These are phyloP conservation scores for Wilcoxina mikolae DNA, from an alignment of 495 filamentous ascomycete species.

Conservation along the genomic window DNA sequence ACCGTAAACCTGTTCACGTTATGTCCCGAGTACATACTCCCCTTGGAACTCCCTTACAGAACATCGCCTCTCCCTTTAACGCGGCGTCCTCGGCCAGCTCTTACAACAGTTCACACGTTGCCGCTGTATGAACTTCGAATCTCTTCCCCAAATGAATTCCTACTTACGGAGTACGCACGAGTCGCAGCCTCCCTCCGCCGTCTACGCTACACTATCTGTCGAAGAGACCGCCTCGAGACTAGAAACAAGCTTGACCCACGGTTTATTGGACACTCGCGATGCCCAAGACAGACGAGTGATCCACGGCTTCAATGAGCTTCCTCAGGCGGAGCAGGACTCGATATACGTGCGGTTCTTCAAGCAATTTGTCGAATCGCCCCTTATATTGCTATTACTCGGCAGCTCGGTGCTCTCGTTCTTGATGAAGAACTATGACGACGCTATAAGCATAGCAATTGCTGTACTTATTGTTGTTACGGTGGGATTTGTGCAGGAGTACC, in stretches of 20 bases:
- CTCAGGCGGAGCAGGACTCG: constrained; percentile 83
- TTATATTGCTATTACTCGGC: constrained; percentile 71
- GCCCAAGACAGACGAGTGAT: constrained; percentile 61
- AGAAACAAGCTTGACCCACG: constrained; percentile 66
- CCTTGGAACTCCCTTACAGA: constrained; percentile 21
- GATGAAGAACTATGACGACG: constrained; percentile 93
- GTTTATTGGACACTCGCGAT: constrained; percentile 58
- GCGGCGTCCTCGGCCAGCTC: constrained; percentile 15
- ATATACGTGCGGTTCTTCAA: constrained; percentile 88
- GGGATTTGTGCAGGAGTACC: constrained; percentile 92
- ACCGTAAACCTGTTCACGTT: neutral
- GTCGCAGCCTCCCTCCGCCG: constrained; percentile 32
- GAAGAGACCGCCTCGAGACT: constrained; percentile 65
- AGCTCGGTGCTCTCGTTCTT: constrained; percentile 82
- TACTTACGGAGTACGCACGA: neutral
- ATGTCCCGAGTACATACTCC: constrained; percentile 19
- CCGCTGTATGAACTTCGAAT: constrained; percentile 19
- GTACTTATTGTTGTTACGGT: constrained; percentile 95
- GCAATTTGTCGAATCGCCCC: constrained; percentile 84
- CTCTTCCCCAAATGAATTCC: neutral
- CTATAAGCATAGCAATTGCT: constrained; percentile 82
- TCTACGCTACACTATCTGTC: constrained; percentile 46
- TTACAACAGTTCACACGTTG: constrained; percentile 5
- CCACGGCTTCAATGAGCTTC: constrained; percentile 86
- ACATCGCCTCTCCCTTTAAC: constrained; percentile 19